Evolutionary conservation across 2,329 filamentous ascomycete genomes (phyloP).

Genomic region (Aspergillus felis): DNA sequence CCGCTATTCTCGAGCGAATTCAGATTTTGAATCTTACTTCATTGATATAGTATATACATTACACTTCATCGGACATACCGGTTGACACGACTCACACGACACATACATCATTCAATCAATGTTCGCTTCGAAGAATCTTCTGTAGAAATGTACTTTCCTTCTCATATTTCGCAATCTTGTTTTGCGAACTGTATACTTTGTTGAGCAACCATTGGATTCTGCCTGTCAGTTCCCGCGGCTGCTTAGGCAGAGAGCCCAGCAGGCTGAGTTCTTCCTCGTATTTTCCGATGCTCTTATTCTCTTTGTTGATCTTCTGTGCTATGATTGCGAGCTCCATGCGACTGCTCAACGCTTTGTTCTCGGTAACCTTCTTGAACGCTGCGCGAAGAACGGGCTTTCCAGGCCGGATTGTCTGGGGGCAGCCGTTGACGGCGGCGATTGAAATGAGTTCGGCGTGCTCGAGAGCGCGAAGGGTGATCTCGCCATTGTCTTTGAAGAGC

Average conservation of each 20-base stretch:
- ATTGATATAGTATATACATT: not conserved
- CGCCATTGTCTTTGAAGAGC: conserved; percentile 69
- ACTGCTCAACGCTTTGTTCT: conserved; percentile 69
- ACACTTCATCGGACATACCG: not conserved
- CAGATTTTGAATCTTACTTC: not conserved
- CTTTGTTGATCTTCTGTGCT: conserved; percentile 64
- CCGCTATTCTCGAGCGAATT: not conserved
- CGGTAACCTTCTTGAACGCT: conserved; percentile 69
- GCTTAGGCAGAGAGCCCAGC: conserved; percentile 66
- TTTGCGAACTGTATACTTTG: conserved; percentile 72
- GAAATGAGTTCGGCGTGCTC: conserved; percentile 83
- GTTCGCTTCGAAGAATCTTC: conserved; percentile 60
- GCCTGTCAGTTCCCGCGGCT: conserved; percentile 63
- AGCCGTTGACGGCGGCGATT: conserved; percentile 67
- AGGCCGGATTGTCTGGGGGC: conserved; percentile 71
- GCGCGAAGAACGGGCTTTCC: conserved; percentile 84
- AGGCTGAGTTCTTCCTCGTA: conserved; percentile 72
- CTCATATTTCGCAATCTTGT: conserved; percentile 70
- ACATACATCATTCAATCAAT: conserved; percentile 21
- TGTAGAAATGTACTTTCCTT: conserved; percentile 67
- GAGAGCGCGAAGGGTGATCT: conserved; percentile 72
- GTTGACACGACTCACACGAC: not conserved
- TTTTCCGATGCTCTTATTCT: conserved; percentile 71
- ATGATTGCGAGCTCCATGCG: conserved; percentile 70
- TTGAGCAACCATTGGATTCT: conserved; percentile 68